Evolutionary conservation across 495 filamentous ascomycete species (phyloP).

Genomic region (Penicillium waksmanii): DNA sequence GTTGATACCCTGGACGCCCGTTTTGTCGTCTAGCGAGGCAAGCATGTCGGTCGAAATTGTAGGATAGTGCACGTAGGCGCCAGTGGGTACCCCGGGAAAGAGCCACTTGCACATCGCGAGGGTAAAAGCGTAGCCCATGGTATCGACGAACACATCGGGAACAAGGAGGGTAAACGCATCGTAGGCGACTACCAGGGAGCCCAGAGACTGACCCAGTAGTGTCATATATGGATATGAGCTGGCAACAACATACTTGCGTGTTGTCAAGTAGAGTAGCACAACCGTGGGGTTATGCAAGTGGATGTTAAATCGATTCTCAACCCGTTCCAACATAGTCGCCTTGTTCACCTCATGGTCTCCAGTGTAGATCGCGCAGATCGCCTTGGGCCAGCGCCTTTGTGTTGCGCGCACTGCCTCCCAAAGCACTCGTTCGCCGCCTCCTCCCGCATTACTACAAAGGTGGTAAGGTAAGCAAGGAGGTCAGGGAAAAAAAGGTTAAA

Average conservation of each 20-base stretch:
- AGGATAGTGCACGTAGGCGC: slow-evolving; percentile 95
- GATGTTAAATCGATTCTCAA: slow-evolving; percentile 92
- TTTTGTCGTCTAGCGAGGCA: slow-evolving; percentile 69
- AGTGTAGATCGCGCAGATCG: slow-evolving; percentile 89
- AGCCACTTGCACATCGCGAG: slow-evolving; percentile 80
- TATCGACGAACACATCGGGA: slow-evolving; percentile 94
- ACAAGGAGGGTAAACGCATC: slow-evolving; percentile 92
- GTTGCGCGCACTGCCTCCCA: slow-evolving; percentile 95
- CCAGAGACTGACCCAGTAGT: slow-evolving; percentile 88
- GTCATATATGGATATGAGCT: slow-evolving; percentile 92
- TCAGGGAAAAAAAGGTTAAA: not conserved
- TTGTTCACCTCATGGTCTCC: slow-evolving; percentile 90
- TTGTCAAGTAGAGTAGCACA: slow-evolving; percentile 86
- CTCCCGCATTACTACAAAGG: slow-evolving; percentile 79
- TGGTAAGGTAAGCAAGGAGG: slow-evolving; percentile 7
- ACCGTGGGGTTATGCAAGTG: slow-evolving; percentile 80
- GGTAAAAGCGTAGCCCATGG: slow-evolving; percentile 96
- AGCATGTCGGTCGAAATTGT: slow-evolving; percentile 99
- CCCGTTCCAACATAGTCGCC: slow-evolving; percentile 72
- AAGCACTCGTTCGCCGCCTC: slow-evolving; percentile 92
- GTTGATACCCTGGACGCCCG: slow-evolving; percentile 75
- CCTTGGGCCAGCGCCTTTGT: slow-evolving; percentile 85
- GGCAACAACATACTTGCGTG: slow-evolving; percentile 79
- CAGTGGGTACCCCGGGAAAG: slow-evolving; percentile 81
- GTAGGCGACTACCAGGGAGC: slow-evolving; percentile 82